Conservation (phyloP, 805 yeast species). For the Lachancea waltii region DNA sequence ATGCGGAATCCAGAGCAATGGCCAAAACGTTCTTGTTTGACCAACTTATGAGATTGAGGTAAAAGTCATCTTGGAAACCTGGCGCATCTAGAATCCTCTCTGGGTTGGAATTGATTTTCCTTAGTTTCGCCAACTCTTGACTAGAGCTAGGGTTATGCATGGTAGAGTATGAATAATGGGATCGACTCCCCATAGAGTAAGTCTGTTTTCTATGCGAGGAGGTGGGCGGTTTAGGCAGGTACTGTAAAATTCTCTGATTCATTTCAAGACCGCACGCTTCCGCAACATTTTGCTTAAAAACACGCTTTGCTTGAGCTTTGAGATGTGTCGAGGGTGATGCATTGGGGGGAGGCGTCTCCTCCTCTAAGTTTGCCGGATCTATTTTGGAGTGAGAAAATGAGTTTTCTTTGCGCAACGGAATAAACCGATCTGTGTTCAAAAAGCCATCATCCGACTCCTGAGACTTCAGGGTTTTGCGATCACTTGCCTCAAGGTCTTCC, state of each 20-base stretch:
- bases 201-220: slow-evolving; percentile 27
- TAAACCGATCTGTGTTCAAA: slow-evolving; percentile 48
- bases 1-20: slow-evolving; percentile 75
- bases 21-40: slow-evolving; percentile 75
- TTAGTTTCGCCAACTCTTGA: slow-evolving; percentile 55
- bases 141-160: slow-evolving; percentile 13
- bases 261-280: slow-evolving; percentile 88
- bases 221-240: slow-evolving; percentile 79
- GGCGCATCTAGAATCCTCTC: slow-evolving; percentile 95
- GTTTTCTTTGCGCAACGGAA: slow-evolving; percentile 47
- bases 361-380: slow-evolving; percentile 25
- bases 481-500: slow-evolving; percentile 21
- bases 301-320: slow-evolving; percentile 38
- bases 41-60: slow-evolving; percentile 83
- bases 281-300: slow-evolving; percentile 77
- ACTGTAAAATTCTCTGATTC: slow-evolving; percentile 76
- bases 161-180: slow-evolving; percentile 31
- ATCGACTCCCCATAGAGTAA: slow-evolving; percentile 27
- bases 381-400: slow-evolving; percentile 28
- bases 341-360: slow-evolving; percentile 41
- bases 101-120: slow-evolving; percentile 80
- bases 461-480: slow-evolving; percentile 6
- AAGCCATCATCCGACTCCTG: slow-evolving; percentile 24
- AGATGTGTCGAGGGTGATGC: slow-evolving; percentile 41
- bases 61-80: slow-evolving; percentile 87